Conservation (phyloP, 176 grass and related monocot species). For the Carex scoparia region DNA sequence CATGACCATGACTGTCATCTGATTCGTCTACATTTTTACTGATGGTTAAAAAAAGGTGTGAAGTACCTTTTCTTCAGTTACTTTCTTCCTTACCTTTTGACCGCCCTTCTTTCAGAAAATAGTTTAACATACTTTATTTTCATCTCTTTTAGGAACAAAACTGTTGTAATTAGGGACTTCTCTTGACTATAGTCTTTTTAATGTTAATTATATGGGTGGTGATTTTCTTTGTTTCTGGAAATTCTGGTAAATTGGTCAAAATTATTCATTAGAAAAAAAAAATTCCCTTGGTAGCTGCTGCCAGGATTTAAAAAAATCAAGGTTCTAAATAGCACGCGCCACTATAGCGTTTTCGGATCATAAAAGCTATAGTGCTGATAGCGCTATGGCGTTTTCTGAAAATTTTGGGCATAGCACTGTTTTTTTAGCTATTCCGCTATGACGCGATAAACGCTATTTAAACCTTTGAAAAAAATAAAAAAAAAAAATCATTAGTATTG, state of each 20-base stretch:
- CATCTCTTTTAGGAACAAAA: not conserved
- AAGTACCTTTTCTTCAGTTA: not conserved
- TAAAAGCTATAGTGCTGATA: no score
- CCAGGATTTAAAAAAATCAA: no score
- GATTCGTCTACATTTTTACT: conserved; percentile 7
- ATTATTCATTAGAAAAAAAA: no score
- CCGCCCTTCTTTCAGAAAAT: not conserved
- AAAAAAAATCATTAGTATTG: no score
- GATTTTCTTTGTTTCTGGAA: not conserved
- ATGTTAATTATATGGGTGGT: not conserved
- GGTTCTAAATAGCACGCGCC: no score
- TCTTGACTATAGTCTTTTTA: not conserved
- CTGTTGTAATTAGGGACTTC: not conserved
- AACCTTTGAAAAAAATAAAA: no score
- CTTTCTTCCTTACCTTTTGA: not conserved
- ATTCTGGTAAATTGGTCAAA: not conserved
- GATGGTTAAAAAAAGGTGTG: not conserved
- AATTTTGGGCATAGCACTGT: no score
- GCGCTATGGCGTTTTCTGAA: no score
- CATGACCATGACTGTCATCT: not conserved
- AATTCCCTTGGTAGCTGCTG: no score
- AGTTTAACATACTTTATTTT: not conserved
- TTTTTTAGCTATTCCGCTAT: no score
- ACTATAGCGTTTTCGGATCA: no score
- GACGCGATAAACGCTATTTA: no score